These are phyloP conservation scores for Apodospora peruviana DNA, from an alignment of 495 filamentous ascomycete genomes.

Conservation along the genomic window DNA sequence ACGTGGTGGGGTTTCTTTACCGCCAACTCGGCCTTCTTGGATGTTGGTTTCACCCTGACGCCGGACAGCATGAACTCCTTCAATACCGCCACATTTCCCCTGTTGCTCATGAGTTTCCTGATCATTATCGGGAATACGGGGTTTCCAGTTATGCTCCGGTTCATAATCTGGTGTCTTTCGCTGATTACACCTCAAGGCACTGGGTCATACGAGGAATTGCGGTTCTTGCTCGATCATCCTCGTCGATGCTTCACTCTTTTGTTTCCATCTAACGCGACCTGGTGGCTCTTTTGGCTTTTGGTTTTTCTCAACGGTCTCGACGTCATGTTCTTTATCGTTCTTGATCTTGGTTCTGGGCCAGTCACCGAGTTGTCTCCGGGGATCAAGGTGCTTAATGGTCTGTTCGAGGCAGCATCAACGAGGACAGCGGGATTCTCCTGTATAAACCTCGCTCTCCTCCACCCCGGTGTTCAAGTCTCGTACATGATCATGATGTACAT, in stretches of 20 bases:
- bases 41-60: slow-evolving; percentile 80
- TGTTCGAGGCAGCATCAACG: slow-evolving; percentile 83
- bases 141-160: slow-evolving; percentile 87
- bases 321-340: slow-evolving; percentile 79
- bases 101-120: slow-evolving; percentile 71
- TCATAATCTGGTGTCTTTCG: slow-evolving; percentile 75
- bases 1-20: slow-evolving; percentile 94
- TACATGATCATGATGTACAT: slow-evolving; percentile 99
- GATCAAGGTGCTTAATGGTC: slow-evolving; percentile 69
- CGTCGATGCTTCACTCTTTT: slow-evolving; percentile 91
- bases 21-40: slow-evolving; percentile 77
- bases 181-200: slow-evolving; percentile 52
- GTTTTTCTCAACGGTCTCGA: slow-evolving; percentile 76
- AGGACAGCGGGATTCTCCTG: slow-evolving; percentile 83
- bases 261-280: slow-evolving; percentile 85
- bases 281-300: slow-evolving; percentile 91
- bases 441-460: slow-evolving; percentile 67
- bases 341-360: slow-evolving; percentile 46
- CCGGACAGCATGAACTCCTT: slow-evolving; percentile 92
- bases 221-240: slow-evolving; percentile 88
- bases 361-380: slow-evolving; percentile 33
- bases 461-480: slow-evolving; percentile 89
- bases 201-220: slow-evolving; percentile 77
- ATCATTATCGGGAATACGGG: slow-evolving; percentile 93
- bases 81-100: slow-evolving; percentile 63